Base-by-base conservation (phyloP, 768 basidiomycete species). In the Leccinum uliginosum region DNA sequence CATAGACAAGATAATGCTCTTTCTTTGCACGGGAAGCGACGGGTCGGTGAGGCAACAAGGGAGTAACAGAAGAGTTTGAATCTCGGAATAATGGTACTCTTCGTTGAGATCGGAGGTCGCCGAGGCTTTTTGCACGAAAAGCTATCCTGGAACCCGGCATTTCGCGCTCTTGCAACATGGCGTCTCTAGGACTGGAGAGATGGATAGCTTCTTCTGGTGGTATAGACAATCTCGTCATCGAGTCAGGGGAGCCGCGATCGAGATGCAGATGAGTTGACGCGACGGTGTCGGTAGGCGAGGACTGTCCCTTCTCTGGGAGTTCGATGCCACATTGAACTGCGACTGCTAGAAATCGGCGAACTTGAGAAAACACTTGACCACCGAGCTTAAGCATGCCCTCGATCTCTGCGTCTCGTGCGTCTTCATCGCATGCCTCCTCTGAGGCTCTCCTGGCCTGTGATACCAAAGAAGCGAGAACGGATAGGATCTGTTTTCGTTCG, bases 401-500 rank as follows among this genome's bases (percentile, higher is more conserved):
- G 14, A 88, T 81, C 65, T 91, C 88, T 23, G 74, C 61, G 23
- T 76, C 76, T 34, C 80, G 80, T 27, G 67, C 71, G 23, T 79
- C 75, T 32, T 78, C 80, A 21, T 77, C 77, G 11, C 79, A 76
- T 0, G 75, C 60, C 15, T 67, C 71, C 14, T 76, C 80, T 2
- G 81, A 86, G 1, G 84, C 85, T 57, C 77, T 83, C 68, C 83
- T 86, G 10, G 92, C 83, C 65, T 91, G 89, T 1, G 86, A 79
- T 12, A 98, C 95, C 35, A 99, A 79, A 9, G 82, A 80, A 3
- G 91, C 89, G 24, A 99, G 80, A 51, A 87, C 83, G 3, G 86
- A 83, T 26, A 98, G 75, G 53, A 99, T 86, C 35, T 83, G 80
- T 67, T 91, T 90, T 44, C 96, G 85, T 65, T 92, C 89, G 54